phyloP scores from a whole-genome alignment of 192 early-diverging fungal genomes.

The Rhizophagus prolifer region DNA sequence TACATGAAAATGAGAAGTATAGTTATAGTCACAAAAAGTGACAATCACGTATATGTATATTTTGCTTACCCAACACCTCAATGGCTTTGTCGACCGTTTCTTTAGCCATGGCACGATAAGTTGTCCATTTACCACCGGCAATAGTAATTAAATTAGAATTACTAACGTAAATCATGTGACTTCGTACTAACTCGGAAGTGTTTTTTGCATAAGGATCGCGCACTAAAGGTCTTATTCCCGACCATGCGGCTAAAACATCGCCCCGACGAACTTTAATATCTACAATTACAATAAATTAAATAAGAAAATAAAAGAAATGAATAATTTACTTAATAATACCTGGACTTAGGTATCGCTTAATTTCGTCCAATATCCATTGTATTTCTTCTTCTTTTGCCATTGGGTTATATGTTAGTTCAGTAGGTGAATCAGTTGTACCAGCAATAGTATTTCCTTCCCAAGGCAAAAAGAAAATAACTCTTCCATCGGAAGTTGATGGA shows the following conservation, averaged over 20 bases:
- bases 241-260: slow-evolving; percentile 98
- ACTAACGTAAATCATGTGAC: slow-evolving; percentile 94
- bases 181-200: slow-evolving; percentile 90
- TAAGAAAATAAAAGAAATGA: background rate
- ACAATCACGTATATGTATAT: background rate
- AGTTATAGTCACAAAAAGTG: background rate
- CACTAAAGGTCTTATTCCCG: slow-evolving; percentile 93
- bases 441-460: slow-evolving; percentile 97
- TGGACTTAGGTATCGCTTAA: slow-evolving; percentile 84
- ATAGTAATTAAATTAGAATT: slow-evolving; percentile 84
- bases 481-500: slow-evolving; percentile 89
- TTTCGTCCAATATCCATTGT: slow-evolving; percentile 92
- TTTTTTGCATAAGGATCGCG: slow-evolving; percentile 92
- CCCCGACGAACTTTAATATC: slow-evolving; percentile 96
- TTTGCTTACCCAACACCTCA: slow-evolving; percentile 53
- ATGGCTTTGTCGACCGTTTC: slow-evolving; percentile 92
- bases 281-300: background rate
- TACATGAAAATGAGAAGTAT: no score
- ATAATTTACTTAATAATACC: no score
- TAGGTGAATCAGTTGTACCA: slow-evolving; percentile 94
- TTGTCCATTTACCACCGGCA: slow-evolving; percentile 99
- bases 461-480: slow-evolving; percentile 96
- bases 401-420: slow-evolving; percentile 79
- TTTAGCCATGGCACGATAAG: slow-evolving; percentile 94
- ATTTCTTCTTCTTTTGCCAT: slow-evolving; percentile 91